Conservation (phyloP, 768 basidiomycete genomes). For the Boletus rufocinnamomeus region DNA sequence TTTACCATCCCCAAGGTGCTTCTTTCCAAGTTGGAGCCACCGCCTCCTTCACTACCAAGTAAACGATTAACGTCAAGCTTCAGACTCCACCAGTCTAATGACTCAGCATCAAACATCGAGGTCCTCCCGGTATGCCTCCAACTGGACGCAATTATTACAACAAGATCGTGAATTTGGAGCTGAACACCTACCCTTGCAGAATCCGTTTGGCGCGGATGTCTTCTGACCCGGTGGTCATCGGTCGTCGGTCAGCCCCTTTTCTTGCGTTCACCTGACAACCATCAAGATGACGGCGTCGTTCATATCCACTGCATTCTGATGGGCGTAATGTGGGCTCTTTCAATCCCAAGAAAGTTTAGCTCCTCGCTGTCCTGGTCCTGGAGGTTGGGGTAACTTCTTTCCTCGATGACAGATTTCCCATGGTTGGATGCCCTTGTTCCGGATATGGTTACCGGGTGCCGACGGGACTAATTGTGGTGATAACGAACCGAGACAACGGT, state of each 20-base stretch:
- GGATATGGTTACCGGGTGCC: slow-evolving; percentile 10
- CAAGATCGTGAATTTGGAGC: neutral
- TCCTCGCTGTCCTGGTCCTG: neutral
- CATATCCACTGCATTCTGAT: slow-evolving; percentile 5
- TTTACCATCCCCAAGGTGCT: neutral
- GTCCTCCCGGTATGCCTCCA: neutral
- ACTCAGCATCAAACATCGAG: neutral
- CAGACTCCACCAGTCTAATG: neutral
- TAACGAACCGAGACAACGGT: slow-evolving; percentile 28
- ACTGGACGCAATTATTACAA: neutral
- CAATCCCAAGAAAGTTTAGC: slow-evolving; percentile 2
- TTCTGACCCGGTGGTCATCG: slow-evolving; percentile 5
- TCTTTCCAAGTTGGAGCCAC: neutral
- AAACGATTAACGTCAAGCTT: neutral
- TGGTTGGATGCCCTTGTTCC: slow-evolving; percentile 22
- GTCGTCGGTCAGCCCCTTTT: slow-evolving; percentile 5
- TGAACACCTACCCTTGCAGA: neutral
- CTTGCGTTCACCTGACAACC: slow-evolving; percentile 23
- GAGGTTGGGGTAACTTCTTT: slow-evolving; percentile 3
- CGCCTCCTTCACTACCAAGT: neutral
- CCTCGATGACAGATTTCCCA: slow-evolving; percentile 10
- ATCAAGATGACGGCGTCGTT: slow-evolving; percentile 15
- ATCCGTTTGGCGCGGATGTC: neutral
- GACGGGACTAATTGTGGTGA: slow-evolving; percentile 2
- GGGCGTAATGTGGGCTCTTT: slow-evolving; percentile 1